These are phyloP conservation scores for Penicillium paxilli DNA, from an alignment of 495 filamentous ascomycete species.

Conservation along the genomic window DNA sequence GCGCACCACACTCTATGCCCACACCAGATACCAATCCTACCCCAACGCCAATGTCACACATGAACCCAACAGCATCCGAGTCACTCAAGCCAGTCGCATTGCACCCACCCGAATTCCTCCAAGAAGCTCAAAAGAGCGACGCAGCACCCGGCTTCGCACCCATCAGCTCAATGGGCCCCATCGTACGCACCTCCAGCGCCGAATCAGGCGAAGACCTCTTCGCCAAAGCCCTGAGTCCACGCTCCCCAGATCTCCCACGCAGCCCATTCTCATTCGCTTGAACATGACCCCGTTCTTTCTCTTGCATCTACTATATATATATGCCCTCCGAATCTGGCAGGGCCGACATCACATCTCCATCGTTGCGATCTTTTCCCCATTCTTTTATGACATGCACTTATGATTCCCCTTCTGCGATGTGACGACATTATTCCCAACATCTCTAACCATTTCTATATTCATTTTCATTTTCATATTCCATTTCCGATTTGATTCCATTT, in stretches of 20 bases:
- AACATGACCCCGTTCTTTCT: not conserved
- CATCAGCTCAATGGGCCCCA: constrained; percentile 32
- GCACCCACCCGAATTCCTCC: constrained; percentile 42
- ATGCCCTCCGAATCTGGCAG: not conserved
- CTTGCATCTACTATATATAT: not conserved
- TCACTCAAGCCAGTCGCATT: constrained; percentile 32
- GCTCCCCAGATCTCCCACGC: constrained; percentile 73
- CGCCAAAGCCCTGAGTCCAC: constrained; percentile 75
- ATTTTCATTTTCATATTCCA: too few species aligned
- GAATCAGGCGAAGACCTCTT: constrained; percentile 74
- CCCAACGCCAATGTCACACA: constrained; percentile 16
- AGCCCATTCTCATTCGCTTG: constrained; percentile 67
- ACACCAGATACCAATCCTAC: constrained; percentile 30
- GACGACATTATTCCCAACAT: constrained; percentile 15
- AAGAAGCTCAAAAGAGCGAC: constrained; percentile 39
- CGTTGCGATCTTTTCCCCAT: not conserved
- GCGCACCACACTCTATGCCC: constrained; percentile 20
- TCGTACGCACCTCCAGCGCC: constrained; percentile 27
- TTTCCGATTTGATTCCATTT: too few species aligned
- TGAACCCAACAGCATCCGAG: constrained; percentile 11
- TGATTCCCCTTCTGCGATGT: constrained; percentile 34
- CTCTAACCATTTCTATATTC: constrained; percentile 5
- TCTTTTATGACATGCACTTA: constrained; percentile 20
- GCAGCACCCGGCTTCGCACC: constrained; percentile 35
- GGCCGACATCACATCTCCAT: not conserved